Base-by-base conservation (phyloP, 108 stramenopile genomes). In the Chaetoceros tenuissimus region DNA sequence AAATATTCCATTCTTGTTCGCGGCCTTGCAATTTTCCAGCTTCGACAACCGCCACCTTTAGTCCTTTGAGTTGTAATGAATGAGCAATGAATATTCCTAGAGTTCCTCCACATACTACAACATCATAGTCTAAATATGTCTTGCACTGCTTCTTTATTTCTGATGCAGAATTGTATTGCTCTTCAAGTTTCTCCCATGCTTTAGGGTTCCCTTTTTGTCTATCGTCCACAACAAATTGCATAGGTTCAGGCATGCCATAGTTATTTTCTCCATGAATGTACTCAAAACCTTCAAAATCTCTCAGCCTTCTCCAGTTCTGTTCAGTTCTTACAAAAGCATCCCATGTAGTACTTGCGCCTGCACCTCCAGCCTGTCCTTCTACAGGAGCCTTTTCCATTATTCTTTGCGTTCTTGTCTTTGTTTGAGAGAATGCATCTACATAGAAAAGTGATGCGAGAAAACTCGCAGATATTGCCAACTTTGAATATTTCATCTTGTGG, bases 1-100 rank as follows among this genome's bases (percentile, higher is more conserved):
- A 79, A 20, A 97, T 86, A 59, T 97, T 97, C 96, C 96, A 94
- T 53, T 94, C 96, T 70, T 97, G 96, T 62, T 91, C 88, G 25
- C 96, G 55, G 2, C 94, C 94, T 24, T 64, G 68, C 19, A 94
- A 63, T 48, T 77, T 74, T 0, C 84, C 89, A 24, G 89, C 79
- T 60, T 97, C 96, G 2, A 97, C 60, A 3, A 94, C 89, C 25
- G 66, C 67, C 19, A 95, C 92, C 7, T 59, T 64, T 50, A 77
- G 77, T 1, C 92, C 92, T 23, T 75, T 52, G 23, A 75, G 48
- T 67, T 92, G 90, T 57, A 97, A 63, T 19, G 87, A 81, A 17
- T 71, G 66, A 3, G 93, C 96, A 48, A 87, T 78, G 68, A 97
- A 94, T 57, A 97, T 90, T 18, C 92, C 94, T 10, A 95, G 73